Evolutionary conservation across 345 rosid genomes (phyloP), one percentile per base, ranked within the genome.

Genomic region (Corymbia maculata): DNA sequence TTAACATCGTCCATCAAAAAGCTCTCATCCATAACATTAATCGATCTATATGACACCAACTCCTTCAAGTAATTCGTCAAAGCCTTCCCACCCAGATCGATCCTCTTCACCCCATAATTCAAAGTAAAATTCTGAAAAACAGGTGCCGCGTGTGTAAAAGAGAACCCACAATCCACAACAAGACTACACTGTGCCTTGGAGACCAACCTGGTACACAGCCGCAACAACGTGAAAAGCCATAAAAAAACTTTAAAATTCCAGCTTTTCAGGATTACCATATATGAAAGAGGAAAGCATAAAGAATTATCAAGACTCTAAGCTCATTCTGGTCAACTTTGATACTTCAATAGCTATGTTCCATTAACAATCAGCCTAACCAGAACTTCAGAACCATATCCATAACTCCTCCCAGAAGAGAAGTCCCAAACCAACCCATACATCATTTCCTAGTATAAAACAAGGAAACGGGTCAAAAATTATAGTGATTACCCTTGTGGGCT

Each of bases 41-140:
- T 88, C 6, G 97, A 87, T 24, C 99, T 94, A 90, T 96, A 97
- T 4, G 98, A 96, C 21, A 96, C 96, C 88, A 97, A 85, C 88
- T 96, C 99, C 90, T 97, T 97, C 92, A 97, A 89, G 89, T 96
- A 96, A 89, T 97, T 97, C 9, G 99, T 96, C 91, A 96, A 91
- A 13, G 98, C 99, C 91, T 97, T 97, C 7, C 99, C 99, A 0
- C 99, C 99, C 87, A 97, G 89, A 91, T 97, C 97, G 64, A 95
- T 95, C 91, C 98, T 95, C 92, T 93, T 96, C 16, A 92, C 94
- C n/a, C 92, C 99, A 88, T 96, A 91, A 80, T 93, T 94, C 50
- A 97, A 88, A 4, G 98, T 93, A 87, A 94, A 93, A 88, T 95
- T 95, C 88, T 96, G 98, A 49, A 96, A 92, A 24, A 95, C 98